Base-by-base conservation (phyloP, 257 asterid species). In the Fraxinus americana region DNA sequence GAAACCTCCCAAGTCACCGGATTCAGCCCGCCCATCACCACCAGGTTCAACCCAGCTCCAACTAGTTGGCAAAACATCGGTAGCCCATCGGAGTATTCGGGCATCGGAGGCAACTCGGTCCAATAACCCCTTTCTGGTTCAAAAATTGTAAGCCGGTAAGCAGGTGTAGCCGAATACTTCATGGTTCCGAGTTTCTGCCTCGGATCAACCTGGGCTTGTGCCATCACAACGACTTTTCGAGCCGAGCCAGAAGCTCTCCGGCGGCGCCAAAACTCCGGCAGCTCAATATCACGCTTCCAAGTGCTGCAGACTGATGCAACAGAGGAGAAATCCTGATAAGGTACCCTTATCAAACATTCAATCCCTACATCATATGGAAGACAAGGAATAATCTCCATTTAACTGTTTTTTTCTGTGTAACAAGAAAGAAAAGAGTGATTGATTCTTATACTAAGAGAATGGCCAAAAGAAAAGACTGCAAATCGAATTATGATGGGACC, bases 1-100 rank as follows among this genome's bases (percentile, higher is more conserved):
- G 86, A 82, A 8, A 85, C 92, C 83, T 85, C 88, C 91, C 90
- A 88, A 10, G 93, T 87, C 27, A 27, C 83, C 74, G 91, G 91
- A 85, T 90, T 78, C 87, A 80, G 84, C 80, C 98, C 97, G 70
- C 98, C 98, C 73, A 91, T 66, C 80, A 91, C 86, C 77, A 93
- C 92, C 34, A 93, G 81, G 50, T 67, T 82, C 88, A 71, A 25
- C 75, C 98, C 98, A 7, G 83, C 91, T 3, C 85, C 90, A 11
- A 76, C 86, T 5, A 91, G 77, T 85, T 80, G 97, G 57, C 97
- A 89, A 70, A 90, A 90, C 93, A 91, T 68, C 11, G 95, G 98
- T 80, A 93, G 27, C 83, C 96, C 97, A 13, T 75, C 85, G 0
- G 87, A 19, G 14, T 16, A 75, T 1, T 82, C 90, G 4, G 93